Evolutionary conservation across 1,284 basidiomycete genomes (phyloP).

Genomic region (Ganoderma lucidum): DNA sequence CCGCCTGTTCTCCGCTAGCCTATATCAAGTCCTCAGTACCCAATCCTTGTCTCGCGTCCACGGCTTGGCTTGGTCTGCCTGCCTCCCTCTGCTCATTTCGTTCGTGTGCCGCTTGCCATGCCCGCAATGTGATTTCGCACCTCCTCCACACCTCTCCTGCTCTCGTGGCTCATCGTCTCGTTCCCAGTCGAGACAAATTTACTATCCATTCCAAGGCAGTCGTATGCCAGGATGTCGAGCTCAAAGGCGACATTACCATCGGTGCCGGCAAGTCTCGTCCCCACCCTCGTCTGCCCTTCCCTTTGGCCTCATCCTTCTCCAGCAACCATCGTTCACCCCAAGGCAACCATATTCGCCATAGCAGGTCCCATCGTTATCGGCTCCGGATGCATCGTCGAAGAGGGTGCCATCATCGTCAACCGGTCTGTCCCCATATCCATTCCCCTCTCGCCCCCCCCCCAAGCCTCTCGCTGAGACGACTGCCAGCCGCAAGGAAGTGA

Average conservation of each 20-base stretch:
- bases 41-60: not conserved
- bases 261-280: constrained; percentile 65
- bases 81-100: too few relatives aligned
- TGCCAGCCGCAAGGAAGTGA: constrained; percentile 77
- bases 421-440: constrained; percentile 49
- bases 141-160: not conserved
- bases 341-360: constrained; percentile 89
- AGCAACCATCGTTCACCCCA: constrained; percentile 94
- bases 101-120: constrained; percentile 20
- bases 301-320: constrained; percentile 1
- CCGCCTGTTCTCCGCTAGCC: constrained; percentile 3
- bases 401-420: constrained; percentile 89
- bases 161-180: constrained; percentile 5
- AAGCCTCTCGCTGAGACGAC: constrained; percentile 8
- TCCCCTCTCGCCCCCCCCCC: constrained; percentile 3
- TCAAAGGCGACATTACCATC: constrained; percentile 92
- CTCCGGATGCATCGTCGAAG: constrained; percentile 90
- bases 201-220: constrained; percentile 63
- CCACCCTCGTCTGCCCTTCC: not conserved
- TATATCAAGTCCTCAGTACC: not conserved
- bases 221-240: constrained; percentile 87
- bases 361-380: constrained; percentile 90
- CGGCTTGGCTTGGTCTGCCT: not conserved
- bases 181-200: constrained; percentile 43
- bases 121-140: constrained; percentile 32